Conservation (phyloP, 78 protist genomes). For the Ministeria vibrans region DNA sequence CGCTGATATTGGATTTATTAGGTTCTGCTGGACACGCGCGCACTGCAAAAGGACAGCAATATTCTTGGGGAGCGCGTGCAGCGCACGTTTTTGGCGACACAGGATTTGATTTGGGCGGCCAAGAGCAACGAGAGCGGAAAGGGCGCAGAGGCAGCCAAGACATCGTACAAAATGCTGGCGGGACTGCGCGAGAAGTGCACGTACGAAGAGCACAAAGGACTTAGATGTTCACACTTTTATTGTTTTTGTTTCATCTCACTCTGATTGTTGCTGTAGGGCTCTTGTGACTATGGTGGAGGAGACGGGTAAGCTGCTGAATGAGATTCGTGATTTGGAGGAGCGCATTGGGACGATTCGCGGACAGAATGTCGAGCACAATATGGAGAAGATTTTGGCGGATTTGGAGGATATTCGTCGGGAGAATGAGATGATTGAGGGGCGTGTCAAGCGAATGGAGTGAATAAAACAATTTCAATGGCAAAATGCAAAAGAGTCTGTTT, state of each 20-base stretch:
- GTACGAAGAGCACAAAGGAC: too few relatives aligned
- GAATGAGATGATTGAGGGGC: conserved; percentile 24
- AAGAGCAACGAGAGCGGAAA: not conserved
- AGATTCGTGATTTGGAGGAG: conserved; percentile 35
- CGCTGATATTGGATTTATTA: not conserved
- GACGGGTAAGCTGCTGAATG: conserved; percentile 42
- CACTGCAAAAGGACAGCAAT: conserved; percentile 64
- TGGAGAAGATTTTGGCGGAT: conserved; percentile 46
- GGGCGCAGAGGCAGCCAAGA: conserved; percentile 29
- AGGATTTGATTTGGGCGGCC: conserved; percentile 45
- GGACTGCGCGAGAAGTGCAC: conserved; percentile 25
- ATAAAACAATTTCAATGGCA: too few relatives aligned
- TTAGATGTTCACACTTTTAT: not conserved
- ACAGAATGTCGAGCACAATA: conserved; percentile 26
- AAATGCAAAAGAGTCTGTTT: too few relatives aligned
- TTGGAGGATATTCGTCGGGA: conserved; percentile 33
- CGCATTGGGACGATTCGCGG: conserved; percentile 31
- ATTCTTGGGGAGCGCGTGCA: conserved; percentile 34
- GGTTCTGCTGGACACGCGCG: conserved; percentile 51
- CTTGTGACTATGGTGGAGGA: conserved; percentile 35
- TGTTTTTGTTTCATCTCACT: not conserved
- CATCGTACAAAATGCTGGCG: conserved; percentile 36
- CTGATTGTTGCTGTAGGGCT: conserved; percentile 17
- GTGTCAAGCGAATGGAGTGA: too few relatives aligned
- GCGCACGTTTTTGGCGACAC: conserved; percentile 48